Evolutionary conservation across 805 yeast genomes (phyloP).

Genomic region (Pichia ethanolica): DNA sequence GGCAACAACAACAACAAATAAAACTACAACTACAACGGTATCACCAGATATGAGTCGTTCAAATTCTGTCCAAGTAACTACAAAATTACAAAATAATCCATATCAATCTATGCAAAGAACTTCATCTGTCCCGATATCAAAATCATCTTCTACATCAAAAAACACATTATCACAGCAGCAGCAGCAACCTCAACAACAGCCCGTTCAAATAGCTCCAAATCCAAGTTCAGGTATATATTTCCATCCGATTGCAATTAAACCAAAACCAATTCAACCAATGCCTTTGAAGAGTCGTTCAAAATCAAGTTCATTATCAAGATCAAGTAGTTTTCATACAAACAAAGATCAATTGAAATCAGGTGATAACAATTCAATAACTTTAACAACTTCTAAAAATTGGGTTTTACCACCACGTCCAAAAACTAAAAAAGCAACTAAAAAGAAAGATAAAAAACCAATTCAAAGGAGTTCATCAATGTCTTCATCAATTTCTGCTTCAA

Average conservation of each 20-base stretch:
- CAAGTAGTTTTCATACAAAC: background rate
- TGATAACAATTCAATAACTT: slow-evolving; percentile 6
- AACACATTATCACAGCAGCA: background rate
- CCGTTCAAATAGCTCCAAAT: slow-evolving; percentile 4
- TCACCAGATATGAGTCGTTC: background rate
- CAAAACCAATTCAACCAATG: slow-evolving; percentile 19
- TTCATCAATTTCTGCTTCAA: background rate
- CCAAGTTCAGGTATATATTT: slow-evolving; percentile 9
- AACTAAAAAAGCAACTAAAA: slow-evolving; percentile 17
- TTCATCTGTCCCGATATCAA: background rate
- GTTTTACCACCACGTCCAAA: slow-evolving; percentile 51
- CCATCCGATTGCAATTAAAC: slow-evolving; percentile 27
- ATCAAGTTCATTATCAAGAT: slow-evolving; percentile 2
- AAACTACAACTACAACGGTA: background rate
- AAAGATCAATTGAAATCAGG: background rate
- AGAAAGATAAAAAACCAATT: slow-evolving; percentile 6
- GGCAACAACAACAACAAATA: background rate
- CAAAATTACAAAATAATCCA: background rate
- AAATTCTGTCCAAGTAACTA: background rate
- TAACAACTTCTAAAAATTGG: slow-evolving; percentile 32
- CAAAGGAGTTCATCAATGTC: background rate
- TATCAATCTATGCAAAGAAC: slow-evolving; percentile 1
- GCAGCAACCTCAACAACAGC: background rate
- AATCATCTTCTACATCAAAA: background rate
- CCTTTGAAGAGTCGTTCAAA: slow-evolving; percentile 3